phyloP scores from a whole-genome alignment of 148 eudicot species.

The Silene uniflora region DNA sequence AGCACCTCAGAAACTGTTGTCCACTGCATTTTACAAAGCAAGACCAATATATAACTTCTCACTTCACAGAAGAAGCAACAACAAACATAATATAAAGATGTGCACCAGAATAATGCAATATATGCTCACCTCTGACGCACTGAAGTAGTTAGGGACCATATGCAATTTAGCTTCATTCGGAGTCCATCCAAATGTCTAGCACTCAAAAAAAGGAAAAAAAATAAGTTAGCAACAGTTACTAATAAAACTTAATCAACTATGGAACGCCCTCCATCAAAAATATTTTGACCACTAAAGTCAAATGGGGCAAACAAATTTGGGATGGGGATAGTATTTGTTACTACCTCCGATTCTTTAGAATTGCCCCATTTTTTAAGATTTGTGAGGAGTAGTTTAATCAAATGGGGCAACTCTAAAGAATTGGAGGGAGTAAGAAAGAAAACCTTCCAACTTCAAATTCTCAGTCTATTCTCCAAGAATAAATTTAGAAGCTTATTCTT shows the following conservation, averaged over 20 bases:
- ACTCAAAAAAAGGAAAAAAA: constrained; percentile 8
- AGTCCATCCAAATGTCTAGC: constrained; percentile 85
- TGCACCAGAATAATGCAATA: not conserved
- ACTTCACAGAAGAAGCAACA: not conserved
- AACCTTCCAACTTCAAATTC: constrained; percentile 3
- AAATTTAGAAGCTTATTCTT: not conserved
- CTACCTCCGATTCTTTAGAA: no score
- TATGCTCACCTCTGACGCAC: constrained; percentile 66
- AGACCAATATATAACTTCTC: not conserved
- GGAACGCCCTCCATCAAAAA: no score
- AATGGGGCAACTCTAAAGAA: no score
- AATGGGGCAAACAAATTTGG: no score
- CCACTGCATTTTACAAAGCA: constrained; percentile 51
- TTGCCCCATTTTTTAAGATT: no score
- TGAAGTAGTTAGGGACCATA: constrained; percentile 81
- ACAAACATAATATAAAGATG: not conserved
- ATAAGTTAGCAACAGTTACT: not conserved
- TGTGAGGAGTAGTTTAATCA: no score
- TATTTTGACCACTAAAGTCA: no score
- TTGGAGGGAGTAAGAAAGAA: not conserved
- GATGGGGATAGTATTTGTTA: not conserved
- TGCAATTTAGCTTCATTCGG: constrained; percentile 83
- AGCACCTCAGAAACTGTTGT: constrained; percentile 66
- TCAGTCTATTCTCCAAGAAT: not conserved
- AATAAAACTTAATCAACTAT: no score